These are phyloP conservation scores for Calonectria hawksworthii DNA, from an alignment of 2,329 filamentous ascomycete genomes.

Conservation along the genomic window DNA sequence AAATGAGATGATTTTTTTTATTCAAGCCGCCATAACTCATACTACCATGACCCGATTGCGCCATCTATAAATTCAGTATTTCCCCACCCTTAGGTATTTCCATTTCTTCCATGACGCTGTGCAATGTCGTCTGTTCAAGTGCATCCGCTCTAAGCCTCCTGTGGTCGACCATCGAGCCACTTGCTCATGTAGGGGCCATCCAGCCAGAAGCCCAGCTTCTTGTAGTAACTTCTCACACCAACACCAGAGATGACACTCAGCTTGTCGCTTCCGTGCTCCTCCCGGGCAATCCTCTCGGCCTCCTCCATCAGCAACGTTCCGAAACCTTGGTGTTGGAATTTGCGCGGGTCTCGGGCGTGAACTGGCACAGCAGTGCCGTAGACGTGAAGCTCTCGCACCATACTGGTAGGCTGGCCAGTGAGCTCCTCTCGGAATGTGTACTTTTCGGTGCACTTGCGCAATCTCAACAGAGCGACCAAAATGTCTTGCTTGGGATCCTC, in stretches of 20 bases:
- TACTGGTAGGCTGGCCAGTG: slow-evolving; percentile 85
- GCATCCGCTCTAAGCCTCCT: slow-evolving; percentile 29
- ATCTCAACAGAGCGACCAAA: slow-evolving; percentile 87
- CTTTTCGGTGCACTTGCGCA: slow-evolving; percentile 91
- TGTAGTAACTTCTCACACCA: slow-evolving; percentile 95
- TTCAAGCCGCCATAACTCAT: slow-evolving; percentile 27
- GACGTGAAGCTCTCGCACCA: slow-evolving; percentile 95
- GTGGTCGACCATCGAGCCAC: slow-evolving; percentile 66
- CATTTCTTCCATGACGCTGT: slow-evolving; percentile 7
- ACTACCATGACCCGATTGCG: slow-evolving; percentile 33
- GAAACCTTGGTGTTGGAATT: slow-evolving; percentile 98
- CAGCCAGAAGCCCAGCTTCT: slow-evolving; percentile 90
- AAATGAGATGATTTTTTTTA: slow-evolving; percentile 7
- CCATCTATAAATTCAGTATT: slow-evolving; percentile 39
- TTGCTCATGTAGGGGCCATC: slow-evolving; percentile 90
- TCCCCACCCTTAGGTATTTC: slow-evolving; percentile 35
- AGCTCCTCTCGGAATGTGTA: slow-evolving; percentile 95
- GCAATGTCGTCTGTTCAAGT: neutral
- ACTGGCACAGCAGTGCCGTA: slow-evolving; percentile 98
- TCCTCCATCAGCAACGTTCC: slow-evolving; percentile 98
- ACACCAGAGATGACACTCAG: slow-evolving; percentile 99
- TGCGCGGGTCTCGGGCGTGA: slow-evolving; percentile 92
- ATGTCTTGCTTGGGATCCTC: slow-evolving; percentile 99
- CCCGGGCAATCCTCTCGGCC: slow-evolving; percentile 92
- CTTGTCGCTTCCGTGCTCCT: slow-evolving; percentile 94